A percentile compares a stretch with the other conserved stretches of the same genome.
Evolutionary conservation across 345 rosid species (phyloP).

Genomic region (Salix viminalis): DNA sequence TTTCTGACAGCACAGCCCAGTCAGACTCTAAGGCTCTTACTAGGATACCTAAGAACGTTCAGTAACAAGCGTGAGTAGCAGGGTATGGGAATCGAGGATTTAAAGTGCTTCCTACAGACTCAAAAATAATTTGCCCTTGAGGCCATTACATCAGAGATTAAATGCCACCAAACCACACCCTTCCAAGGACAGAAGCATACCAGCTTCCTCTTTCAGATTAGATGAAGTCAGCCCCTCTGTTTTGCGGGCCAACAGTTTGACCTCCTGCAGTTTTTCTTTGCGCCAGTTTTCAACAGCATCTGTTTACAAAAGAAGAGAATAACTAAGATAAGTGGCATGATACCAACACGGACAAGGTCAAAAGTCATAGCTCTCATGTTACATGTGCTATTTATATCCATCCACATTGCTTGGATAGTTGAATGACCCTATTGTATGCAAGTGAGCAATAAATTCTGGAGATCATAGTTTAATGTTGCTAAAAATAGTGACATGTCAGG

Average conservation of each 20-base stretch:
- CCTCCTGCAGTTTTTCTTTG: slow-evolving; percentile 66
- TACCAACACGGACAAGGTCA: background rate
- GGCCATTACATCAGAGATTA: slow-evolving; percentile 2
- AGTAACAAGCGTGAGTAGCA: slow-evolving; percentile 2
- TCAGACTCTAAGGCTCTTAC: slow-evolving; percentile 69
- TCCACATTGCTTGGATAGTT: background rate
- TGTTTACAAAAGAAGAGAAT: slow-evolving; percentile 34
- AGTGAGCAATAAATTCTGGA: background rate
- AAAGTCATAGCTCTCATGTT: background rate
- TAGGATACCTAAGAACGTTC: slow-evolving; percentile 47
- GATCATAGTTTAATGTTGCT: background rate
- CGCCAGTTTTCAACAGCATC: slow-evolving; percentile 92
- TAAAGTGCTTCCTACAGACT: background rate
- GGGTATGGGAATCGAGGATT: background rate
- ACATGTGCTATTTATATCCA: background rate
- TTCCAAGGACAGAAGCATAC: slow-evolving; percentile 30
- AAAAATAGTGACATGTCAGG: background rate
- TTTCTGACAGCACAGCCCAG: slow-evolving; percentile 75
- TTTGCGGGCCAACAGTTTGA: slow-evolving; percentile 43
- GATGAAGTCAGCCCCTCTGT: slow-evolving; percentile 45
- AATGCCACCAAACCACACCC: slow-evolving; percentile 8
- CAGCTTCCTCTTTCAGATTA: slow-evolving; percentile 62
- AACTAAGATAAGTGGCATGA: slow-evolving; percentile 19
- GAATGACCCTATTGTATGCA: background rate
- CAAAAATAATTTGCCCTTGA: slow-evolving; percentile 1